Percentiles rank a stretch among this genome's conserved stretches.
These are phyloP conservation scores for Candida chauliodis DNA, from an alignment of 805 yeast genomes.

Conservation along the genomic window DNA sequence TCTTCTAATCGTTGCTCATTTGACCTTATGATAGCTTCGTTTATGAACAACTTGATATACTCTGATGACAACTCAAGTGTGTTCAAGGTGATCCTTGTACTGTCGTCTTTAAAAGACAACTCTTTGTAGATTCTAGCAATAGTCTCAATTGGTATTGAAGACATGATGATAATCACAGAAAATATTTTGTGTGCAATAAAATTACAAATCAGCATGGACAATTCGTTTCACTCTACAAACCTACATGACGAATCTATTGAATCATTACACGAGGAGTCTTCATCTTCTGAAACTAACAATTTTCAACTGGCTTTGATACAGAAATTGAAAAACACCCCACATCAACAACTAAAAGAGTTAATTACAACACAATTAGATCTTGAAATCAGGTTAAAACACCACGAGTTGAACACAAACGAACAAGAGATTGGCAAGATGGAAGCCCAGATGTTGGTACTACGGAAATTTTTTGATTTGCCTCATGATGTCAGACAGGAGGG, in stretches of 20 bases:
- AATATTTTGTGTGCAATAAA: too few species aligned
- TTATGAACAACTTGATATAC: constrained; percentile 52
- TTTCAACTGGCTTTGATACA: too few species aligned
- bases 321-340: constrained; percentile 7
- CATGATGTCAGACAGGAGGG: constrained; percentile 33
- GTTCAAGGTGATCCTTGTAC: constrained; percentile 46
- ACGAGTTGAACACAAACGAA: constrained; percentile 48
- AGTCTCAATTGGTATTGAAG: constrained; percentile 21
- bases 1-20: constrained; percentile 47
- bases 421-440: constrained; percentile 56
- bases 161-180: too few species aligned
- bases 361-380: constrained; percentile 50
- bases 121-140: constrained; percentile 52
- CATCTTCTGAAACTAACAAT: too few species aligned
- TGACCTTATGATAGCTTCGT: constrained; percentile 57
- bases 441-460: constrained; percentile 51
- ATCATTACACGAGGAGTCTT: too few species aligned
- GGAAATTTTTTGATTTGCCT: constrained; percentile 43
- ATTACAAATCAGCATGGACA: too few species aligned
- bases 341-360: constrained; percentile 27
- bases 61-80: constrained; percentile 50
- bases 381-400: constrained; percentile 58
- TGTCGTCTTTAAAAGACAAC: constrained; percentile 42
- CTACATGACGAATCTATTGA: neutral
- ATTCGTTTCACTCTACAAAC: neutral